Evolutionary conservation across 139 green algal species (phyloP), one percentile per base, ranked within the genome.

Genomic region (Chlorella sp.): DNA sequence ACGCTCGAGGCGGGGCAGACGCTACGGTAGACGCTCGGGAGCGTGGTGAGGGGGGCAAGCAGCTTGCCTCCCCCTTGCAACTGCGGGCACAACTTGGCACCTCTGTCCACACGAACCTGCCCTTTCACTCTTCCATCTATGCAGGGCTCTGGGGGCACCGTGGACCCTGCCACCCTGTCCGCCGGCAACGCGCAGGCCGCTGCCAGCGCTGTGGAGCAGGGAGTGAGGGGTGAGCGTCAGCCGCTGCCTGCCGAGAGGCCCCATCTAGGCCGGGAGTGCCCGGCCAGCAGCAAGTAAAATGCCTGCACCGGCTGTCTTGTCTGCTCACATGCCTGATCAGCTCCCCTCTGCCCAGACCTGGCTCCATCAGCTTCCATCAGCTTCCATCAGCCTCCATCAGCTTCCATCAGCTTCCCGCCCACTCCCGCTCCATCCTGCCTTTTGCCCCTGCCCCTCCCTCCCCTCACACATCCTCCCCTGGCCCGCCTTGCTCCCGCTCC

Each of bases 91-190:
- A n/a, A n/a, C n/a, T n/a, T n/a, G n/a, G n/a, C n/a, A n/a, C n/a
- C n/a, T n/a, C n/a, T n/a, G n/a, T n/a, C n/a, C n/a, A 22, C 73
- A 19, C 32, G 16, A 60, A 37, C 16, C 18, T n/a, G 40, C 39
- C 40, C 9, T 19, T n/a, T 34, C 18, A 15, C 37, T 39, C 48
- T 22, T 12, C 42, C n/a, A 12, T 34, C 11, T 34, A 0, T 87
- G 83, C 83, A 87, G 66, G 84, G 39, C 30, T 88, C 84, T 15
- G 84, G 84, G 28, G 84, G 84, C 68, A 88, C 84, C 0, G 84
- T 88, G 26, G 39, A 81, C 18, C 84, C 84, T 16, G 39, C 84
- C 39, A 26, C 30, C 39, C 84, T 88, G 22, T 66, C 84, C 15
- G 24, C 34, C 32, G 42, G 42, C 84, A 81, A 88, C 39, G 40